A percentile compares a stretch with the other conserved stretches of the same genome.
Conservation (phyloP, 257 asterid species). For the Agastache rugosa region DNA sequence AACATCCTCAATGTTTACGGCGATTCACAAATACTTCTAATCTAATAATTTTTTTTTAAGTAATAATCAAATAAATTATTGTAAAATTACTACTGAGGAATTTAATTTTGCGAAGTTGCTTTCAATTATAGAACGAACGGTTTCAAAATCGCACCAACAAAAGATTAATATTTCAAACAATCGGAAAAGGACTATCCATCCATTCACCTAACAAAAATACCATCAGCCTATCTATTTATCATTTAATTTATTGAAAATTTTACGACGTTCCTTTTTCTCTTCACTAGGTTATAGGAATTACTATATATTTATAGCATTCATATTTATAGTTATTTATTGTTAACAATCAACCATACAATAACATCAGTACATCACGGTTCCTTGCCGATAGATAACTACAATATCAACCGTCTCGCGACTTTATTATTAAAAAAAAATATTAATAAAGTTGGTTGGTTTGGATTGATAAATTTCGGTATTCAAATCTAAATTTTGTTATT, state of each 20-base stretch:
- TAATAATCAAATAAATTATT: not conserved
- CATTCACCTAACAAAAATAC: not conserved
- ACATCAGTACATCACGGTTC: not conserved
- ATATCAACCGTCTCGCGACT: not conserved
- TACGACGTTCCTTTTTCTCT: not conserved
- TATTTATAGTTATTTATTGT: not conserved
- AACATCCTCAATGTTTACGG: too few species aligned
- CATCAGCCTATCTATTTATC: not conserved
- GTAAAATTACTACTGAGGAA: not conserved
- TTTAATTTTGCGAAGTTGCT: conserved; percentile 8
- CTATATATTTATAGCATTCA: not conserved
- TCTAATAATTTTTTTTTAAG: too few species aligned
- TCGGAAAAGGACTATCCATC: conserved; percentile 32
- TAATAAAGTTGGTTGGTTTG: not conserved
- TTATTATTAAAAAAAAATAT: not conserved
- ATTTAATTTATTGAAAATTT: conserved; percentile 7
- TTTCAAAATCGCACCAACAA: conserved; percentile 7
- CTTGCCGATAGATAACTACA: conserved; percentile 5
- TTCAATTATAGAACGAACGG: not conserved
- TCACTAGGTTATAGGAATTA: not conserved
- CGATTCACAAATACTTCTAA: too few species aligned
- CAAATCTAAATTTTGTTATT: not conserved
- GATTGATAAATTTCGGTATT: not conserved
- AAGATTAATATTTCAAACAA: not conserved
- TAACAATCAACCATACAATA: not conserved